Evolutionary conservation across 176 grass and related monocot species (phyloP).

Genomic region (Aegilops sharonensis): DNA sequence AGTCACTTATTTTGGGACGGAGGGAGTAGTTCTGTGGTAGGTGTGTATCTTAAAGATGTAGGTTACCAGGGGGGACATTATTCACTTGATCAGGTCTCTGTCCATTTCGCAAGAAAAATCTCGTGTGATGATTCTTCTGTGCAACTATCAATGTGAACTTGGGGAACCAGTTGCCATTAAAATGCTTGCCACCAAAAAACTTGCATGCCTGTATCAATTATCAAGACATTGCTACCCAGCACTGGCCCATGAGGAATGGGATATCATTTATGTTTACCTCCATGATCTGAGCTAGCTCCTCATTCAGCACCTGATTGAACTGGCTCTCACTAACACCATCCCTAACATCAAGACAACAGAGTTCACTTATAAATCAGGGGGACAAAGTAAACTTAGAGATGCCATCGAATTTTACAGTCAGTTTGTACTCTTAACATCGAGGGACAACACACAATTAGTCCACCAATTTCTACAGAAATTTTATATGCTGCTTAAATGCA

Average conservation of each 20-base stretch:
- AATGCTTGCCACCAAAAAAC: slow-evolving; percentile 38
- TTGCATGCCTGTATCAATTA: slow-evolving; percentile 47
- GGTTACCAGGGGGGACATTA: slow-evolving; percentile 55
- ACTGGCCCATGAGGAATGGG: not conserved
- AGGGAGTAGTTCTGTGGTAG: no score
- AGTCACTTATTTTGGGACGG: no score
- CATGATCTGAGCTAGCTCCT: slow-evolving; percentile 53
- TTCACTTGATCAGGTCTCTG: not conserved
- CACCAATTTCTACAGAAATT: not conserved
- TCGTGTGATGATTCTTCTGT: slow-evolving; percentile 71
- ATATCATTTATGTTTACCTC: slow-evolving; percentile 26
- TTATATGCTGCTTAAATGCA: not conserved
- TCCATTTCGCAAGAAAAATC: slow-evolving; percentile 39
- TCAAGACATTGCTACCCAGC: not conserved
- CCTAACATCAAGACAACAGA: slow-evolving; percentile 11
- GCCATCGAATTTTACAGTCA: not conserved
- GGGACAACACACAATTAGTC: not conserved
- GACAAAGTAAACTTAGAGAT: not conserved
- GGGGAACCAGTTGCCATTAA: slow-evolving; percentile 27
- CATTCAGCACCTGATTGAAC: slow-evolving; percentile 58
- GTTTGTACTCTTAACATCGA: not conserved
- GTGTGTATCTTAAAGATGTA: not conserved
- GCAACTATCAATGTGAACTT: slow-evolving; percentile 74
- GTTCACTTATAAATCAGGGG: not conserved
- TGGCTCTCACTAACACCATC: slow-evolving; percentile 60